Evolutionary conservation across 345 rosid species (phyloP).

Genomic region (Raphanus raphanistrum): DNA sequence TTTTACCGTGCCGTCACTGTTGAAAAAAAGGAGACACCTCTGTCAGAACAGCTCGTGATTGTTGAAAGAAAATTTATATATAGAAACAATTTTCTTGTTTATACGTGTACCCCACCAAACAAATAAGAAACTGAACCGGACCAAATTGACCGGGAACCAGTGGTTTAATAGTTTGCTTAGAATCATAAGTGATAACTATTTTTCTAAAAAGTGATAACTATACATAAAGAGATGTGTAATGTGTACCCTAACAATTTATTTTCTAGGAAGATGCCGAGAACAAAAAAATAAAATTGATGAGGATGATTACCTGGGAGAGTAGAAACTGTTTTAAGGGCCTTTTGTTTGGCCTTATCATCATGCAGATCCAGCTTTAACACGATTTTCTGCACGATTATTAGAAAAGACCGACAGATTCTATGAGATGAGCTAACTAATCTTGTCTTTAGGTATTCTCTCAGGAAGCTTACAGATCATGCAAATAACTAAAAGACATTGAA

Average conservation of each 20-base stretch:
- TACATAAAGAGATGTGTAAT: not conserved
- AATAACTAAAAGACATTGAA: not conserved
- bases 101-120: conserved; percentile 11
- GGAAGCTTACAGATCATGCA: conserved; percentile 23
- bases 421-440: not conserved
- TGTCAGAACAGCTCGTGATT: conserved; percentile 40
- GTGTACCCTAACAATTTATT: not conserved
- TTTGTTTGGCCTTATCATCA: conserved; percentile 81
- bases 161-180: conserved; percentile 9
- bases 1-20: conserved; percentile 41
- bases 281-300: not conserved
- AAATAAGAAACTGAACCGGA: conserved; percentile 27
- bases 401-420: not conserved
- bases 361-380: conserved; percentile 72
- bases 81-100: not conserved
- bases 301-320: conserved; percentile 64
- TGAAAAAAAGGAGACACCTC: conserved; percentile 25
- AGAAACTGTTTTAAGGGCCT: conserved; percentile 83
- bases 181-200: not conserved
- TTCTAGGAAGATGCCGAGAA: not conserved
- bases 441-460: not conserved
- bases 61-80: conserved; percentile 3
- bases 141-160: not conserved
- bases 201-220: not conserved
- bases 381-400: conserved; percentile 58